Conservation (phyloP, 192 early-diverging fungal species). For the Kickxella alabastrina region DNA sequence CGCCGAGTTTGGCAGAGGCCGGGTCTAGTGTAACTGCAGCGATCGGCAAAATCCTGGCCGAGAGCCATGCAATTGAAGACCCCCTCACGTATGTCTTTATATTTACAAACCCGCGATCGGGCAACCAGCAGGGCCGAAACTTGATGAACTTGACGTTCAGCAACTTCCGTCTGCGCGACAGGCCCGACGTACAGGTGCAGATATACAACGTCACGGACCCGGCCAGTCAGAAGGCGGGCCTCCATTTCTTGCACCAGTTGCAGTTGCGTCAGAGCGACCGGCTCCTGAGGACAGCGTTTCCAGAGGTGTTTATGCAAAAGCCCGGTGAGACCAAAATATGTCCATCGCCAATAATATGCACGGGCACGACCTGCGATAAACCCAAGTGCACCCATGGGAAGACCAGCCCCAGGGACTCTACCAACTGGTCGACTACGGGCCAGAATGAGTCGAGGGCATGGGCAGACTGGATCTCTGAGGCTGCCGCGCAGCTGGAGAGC, state of each 20-base stretch:
- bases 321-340: conserved; percentile 10
- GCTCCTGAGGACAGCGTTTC: conserved; percentile 42
- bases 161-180: conserved; percentile 62
- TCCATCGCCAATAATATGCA: conserved; percentile 26
- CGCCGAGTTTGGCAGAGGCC: conserved; percentile 7
- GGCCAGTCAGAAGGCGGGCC: conserved; percentile 53
- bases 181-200: conserved; percentile 68
- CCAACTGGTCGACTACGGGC: conserved; percentile 4
- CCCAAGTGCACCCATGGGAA: not conserved
- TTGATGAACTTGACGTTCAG: conserved; percentile 60
- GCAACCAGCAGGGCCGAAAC: conserved; percentile 62
- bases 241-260: conserved; percentile 58
- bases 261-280: conserved; percentile 49
- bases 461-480: conserved; percentile 47
- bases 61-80: conserved; percentile 23
- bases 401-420: not conserved
- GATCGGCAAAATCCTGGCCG: conserved; percentile 12
- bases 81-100: conserved; percentile 67
- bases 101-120: conserved; percentile 71
- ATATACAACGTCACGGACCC: conserved; percentile 66
- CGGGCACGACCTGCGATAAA: conserved; percentile 7
- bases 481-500: conserved; percentile 31
- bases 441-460: conserved; percentile 6
- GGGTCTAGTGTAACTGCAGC: conserved; percentile 3
- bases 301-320: conserved; percentile 34